phyloP scores from a whole-genome alignment of 176 grass and related monocot genomes.

The Cenchrus fungigraminus region DNA sequence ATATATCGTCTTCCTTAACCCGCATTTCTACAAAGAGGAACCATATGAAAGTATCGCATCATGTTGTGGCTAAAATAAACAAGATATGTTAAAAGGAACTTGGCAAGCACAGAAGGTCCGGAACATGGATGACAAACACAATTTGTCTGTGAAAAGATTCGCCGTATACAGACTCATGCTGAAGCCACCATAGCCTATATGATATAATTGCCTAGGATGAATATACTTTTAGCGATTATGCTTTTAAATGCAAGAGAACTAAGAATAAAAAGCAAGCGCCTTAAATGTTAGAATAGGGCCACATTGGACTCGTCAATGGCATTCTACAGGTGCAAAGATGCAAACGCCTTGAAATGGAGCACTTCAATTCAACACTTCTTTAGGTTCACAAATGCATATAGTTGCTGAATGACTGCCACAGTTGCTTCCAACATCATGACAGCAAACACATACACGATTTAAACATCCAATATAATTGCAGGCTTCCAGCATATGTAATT shows the following conservation, averaged over 20 bases:
- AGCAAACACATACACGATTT: slow-evolving; percentile 28
- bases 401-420: slow-evolving; percentile 2
- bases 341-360: slow-evolving; percentile 14
- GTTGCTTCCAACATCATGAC: neutral
- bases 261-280: neutral
- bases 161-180: neutral
- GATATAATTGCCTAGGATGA: slow-evolving; percentile 5
- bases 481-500: neutral
- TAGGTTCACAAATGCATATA: slow-evolving; percentile 11
- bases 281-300: neutral
- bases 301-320: neutral
- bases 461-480: slow-evolving; percentile 19
- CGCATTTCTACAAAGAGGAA: slow-evolving; percentile 63
- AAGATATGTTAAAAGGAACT: slow-evolving; percentile 8
- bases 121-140: neutral
- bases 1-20: slow-evolving; percentile 86
- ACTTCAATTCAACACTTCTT: slow-evolving; percentile 16
- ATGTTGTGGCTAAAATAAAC: slow-evolving; percentile 34
- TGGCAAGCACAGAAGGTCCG: neutral
- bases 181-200: slow-evolving; percentile 7
- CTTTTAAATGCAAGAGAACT: slow-evolving; percentile 20
- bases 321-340: slow-evolving; percentile 22
- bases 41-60: slow-evolving; percentile 6
- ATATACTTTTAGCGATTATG: neutral
- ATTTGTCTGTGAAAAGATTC: neutral